Conservation (phyloP, 768 basidiomycete species). For the Hydnum rufescens region DNA sequence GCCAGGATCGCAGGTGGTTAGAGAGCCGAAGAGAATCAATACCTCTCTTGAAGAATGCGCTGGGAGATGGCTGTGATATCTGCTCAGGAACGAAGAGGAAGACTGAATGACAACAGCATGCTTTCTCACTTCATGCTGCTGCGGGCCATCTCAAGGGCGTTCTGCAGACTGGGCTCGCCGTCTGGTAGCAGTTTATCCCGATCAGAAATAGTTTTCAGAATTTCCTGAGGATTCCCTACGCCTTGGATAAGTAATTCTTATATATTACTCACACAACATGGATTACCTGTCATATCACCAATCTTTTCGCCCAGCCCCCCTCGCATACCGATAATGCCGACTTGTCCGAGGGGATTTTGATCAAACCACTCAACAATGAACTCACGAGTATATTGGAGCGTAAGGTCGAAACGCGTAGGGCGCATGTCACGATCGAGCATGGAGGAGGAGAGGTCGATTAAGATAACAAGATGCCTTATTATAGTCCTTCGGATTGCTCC, state of each 20-base stretch:
- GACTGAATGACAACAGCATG: not conserved
- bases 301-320: slow-evolving; percentile 80
- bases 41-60: slow-evolving; percentile 94
- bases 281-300: slow-evolving; percentile 77
- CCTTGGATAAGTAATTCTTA: not conserved
- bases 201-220: slow-evolving; percentile 68
- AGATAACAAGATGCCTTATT: slow-evolving; percentile 80
- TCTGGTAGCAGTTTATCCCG: slow-evolving; percentile 73
- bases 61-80: slow-evolving; percentile 62
- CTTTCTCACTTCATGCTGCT: slow-evolving; percentile 77
- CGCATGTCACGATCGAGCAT: slow-evolving; percentile 97
- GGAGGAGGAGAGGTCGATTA: slow-evolving; percentile 78
- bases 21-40: slow-evolving; percentile 78
- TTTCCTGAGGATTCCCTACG: slow-evolving; percentile 87
- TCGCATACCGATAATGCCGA: slow-evolving; percentile 85
- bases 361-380: slow-evolving; percentile 97
- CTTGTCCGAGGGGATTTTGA: slow-evolving; percentile 94
- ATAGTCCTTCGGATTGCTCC: slow-evolving; percentile 83
- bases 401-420: slow-evolving; percentile 81
- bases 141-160: slow-evolving; percentile 91
- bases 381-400: slow-evolving; percentile 73
- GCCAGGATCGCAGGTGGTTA: slow-evolving; percentile 93
- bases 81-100: not conserved
- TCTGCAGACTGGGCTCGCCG: slow-evolving; percentile 92
- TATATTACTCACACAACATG: not conserved